Percentiles rank a stretch among this genome's conserved stretches.
phyloP scores from a whole-genome alignment of 139 green algal genomes.

The Closterium sp. region DNA sequence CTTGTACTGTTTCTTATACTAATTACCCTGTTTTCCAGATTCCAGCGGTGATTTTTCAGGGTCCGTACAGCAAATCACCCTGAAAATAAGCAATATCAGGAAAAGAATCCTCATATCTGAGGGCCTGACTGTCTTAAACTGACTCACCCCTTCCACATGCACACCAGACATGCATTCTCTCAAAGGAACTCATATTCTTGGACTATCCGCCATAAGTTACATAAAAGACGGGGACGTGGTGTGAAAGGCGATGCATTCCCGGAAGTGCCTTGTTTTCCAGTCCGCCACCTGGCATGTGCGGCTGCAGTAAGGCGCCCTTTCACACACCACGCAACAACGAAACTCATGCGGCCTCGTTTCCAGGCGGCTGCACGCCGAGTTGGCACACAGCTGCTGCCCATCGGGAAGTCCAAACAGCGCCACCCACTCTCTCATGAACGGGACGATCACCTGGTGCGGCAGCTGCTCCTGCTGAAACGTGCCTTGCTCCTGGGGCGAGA shows the following conservation, averaged over 20 bases:
- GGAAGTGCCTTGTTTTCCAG: constrained; percentile 34
- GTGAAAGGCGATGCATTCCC: not conserved
- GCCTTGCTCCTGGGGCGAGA: not conserved
- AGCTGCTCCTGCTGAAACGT: not conserved
- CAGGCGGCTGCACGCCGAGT: constrained; percentile 32
- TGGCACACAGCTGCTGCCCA: constrained; percentile 25
- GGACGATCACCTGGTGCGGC: not conserved
- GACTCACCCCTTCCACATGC: too few species aligned
- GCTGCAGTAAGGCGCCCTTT: constrained; percentile 35
- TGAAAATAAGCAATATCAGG: too few species aligned
- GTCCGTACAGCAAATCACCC: too few species aligned
- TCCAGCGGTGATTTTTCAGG: too few species aligned
- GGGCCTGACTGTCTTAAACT: too few species aligned
- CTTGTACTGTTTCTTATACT: too few species aligned
- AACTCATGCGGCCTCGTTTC: constrained; percentile 49
- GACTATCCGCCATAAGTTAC: too few species aligned
- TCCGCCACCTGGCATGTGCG: constrained; percentile 39
- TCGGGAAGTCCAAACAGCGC: not conserved
- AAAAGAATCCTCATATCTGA: too few species aligned
- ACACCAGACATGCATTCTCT: too few species aligned
- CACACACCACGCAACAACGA: constrained; percentile 35
- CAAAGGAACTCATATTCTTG: too few species aligned
- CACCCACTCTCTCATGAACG: not conserved
- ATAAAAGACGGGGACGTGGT: not conserved
- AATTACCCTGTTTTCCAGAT: too few species aligned